Evolutionary conservation across 768 basidiomycete genomes (phyloP).

Genomic region (Harrya chromipes): DNA sequence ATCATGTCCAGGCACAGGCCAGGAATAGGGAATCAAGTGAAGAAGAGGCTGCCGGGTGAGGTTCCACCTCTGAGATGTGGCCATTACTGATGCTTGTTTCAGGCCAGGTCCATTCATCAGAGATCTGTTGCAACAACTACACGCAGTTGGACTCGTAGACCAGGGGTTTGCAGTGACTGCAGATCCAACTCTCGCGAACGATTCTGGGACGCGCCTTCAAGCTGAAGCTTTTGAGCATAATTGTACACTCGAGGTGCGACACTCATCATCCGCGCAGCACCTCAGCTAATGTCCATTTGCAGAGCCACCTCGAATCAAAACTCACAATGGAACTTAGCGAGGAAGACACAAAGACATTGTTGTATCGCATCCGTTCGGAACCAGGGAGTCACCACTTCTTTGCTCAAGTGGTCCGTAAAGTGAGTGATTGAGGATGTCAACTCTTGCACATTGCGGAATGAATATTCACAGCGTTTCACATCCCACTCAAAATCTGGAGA

Average conservation of each 20-base stretch:
- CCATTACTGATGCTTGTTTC: constrained; percentile 9
- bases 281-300: constrained; percentile 5
- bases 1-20: constrained; percentile 41
- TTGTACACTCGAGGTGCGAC: constrained; percentile 54
- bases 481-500: constrained; percentile 51
- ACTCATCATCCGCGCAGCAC: background rate
- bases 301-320: constrained; percentile 53
- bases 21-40: constrained; percentile 15
- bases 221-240: constrained; percentile 60
- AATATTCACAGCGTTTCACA: constrained; percentile 52
- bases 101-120: constrained; percentile 27
- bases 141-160: constrained; percentile 53
- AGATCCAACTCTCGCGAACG: constrained; percentile 50
- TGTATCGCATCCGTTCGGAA: constrained; percentile 51
- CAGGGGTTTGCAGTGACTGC: constrained; percentile 47
- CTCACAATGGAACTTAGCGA: constrained; percentile 47
- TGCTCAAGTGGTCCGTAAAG: constrained; percentile 54
- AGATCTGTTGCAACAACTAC: constrained; percentile 47
- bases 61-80: background rate
- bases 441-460: background rate
- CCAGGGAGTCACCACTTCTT: constrained; percentile 55
- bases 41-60: constrained; percentile 24
- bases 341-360: constrained; percentile 34
- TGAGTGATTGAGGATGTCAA: constrained; percentile 28
- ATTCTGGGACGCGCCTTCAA: constrained; percentile 47